These are phyloP conservation scores for Komagataella populi DNA, from an alignment of 805 yeast species.

Conservation along the genomic window DNA sequence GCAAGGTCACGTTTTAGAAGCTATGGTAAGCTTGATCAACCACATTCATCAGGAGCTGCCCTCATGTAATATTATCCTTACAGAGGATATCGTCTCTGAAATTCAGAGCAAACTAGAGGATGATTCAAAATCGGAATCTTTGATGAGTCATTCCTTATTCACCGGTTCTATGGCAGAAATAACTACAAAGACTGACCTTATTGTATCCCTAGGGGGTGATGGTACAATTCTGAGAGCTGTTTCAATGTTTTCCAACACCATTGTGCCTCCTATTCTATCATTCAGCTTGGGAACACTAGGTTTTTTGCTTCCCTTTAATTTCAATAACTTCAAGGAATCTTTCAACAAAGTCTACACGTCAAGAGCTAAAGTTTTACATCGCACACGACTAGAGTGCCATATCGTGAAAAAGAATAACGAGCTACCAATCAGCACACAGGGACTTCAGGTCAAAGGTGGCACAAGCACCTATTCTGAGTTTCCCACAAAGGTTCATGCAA, in stretches of 20 bases:
- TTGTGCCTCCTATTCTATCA: constrained; percentile 80
- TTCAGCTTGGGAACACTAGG: constrained; percentile 90
- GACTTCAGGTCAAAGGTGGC: constrained; percentile 1
- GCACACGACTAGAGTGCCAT: constrained; percentile 72
- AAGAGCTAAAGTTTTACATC: constrained; percentile 56
- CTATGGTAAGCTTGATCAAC: constrained; percentile 51
- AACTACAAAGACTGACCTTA: constrained; percentile 54
- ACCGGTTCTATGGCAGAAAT: constrained; percentile 50
- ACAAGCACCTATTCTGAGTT: constrained; percentile 1
- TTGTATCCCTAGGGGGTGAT: constrained; percentile 92
- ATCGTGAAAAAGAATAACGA: constrained; percentile 24
- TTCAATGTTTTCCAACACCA: constrained; percentile 53
- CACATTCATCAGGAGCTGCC: constrained; percentile 54
- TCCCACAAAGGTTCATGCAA: constrained; percentile 48
- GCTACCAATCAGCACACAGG: not conserved
- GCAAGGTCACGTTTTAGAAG: constrained; percentile 47
- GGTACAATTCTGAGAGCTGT: constrained; percentile 86
- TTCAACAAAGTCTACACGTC: constrained; percentile 56
- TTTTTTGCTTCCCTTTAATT: constrained; percentile 78
- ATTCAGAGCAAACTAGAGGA: constrained; percentile 17
- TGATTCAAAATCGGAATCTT: not conserved
- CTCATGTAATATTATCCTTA: constrained; percentile 63
- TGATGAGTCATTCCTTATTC: constrained; percentile 23
- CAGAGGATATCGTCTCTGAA: constrained; percentile 64
- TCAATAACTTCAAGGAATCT: constrained; percentile 41